Conservation (phyloP, 192 early-diverging fungal genomes). For the Phlyctochytrium bullatum region DNA sequence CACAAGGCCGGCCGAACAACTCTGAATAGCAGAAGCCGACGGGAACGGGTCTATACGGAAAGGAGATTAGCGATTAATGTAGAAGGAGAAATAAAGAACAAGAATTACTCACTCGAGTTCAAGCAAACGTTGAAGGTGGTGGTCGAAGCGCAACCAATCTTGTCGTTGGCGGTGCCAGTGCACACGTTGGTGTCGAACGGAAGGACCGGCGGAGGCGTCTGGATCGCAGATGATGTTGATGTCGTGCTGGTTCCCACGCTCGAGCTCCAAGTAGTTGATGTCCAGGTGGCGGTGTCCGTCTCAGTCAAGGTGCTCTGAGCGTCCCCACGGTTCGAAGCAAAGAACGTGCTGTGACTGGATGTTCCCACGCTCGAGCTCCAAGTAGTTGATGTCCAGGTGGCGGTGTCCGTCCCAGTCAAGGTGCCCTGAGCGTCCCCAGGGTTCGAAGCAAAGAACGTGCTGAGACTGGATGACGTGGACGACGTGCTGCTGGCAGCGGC, state of each 20-base stretch:
- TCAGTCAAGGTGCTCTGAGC: too few relatives aligned
- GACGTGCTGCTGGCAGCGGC: background rate
- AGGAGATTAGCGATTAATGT: too few relatives aligned
- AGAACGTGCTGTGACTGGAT: too few relatives aligned
- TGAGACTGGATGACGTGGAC: background rate
- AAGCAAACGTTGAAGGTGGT: slow-evolving; percentile 7
- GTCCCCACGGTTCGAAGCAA: too few relatives aligned
- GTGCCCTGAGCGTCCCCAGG: too few relatives aligned
- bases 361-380: background rate
- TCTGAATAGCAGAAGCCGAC: background rate
- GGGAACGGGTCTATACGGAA: too few relatives aligned
- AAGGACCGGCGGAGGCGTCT: background rate
- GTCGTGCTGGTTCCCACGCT: background rate
- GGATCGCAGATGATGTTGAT: background rate
- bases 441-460: too few relatives aligned
- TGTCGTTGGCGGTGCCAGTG: background rate
- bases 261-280: background rate
- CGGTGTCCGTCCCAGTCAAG: too few relatives aligned
- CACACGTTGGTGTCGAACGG: background rate
- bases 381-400: background rate
- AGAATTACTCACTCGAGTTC: too few relatives aligned
- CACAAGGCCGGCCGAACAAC: background rate
- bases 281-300: background rate
- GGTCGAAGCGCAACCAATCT: background rate
- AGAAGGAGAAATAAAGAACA: too few relatives aligned